Evolutionary conservation across 257 asterid species (phyloP).

Genomic region (Solanum rostratum): DNA sequence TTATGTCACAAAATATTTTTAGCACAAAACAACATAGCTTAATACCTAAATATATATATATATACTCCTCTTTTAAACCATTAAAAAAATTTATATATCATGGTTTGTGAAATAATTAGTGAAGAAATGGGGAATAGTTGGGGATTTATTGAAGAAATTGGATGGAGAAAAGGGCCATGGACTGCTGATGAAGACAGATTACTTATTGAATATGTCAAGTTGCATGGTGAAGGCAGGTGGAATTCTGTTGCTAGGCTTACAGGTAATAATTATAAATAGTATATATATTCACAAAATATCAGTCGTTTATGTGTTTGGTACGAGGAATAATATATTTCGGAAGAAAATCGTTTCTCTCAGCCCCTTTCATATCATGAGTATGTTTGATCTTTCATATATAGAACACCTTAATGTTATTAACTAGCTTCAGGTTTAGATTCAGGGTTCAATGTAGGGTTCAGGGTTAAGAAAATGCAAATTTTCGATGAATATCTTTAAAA

Average conservation of each 20-base stretch:
- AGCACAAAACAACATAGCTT: slow-evolving; percentile 3
- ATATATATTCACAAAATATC: background rate
- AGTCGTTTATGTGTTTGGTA: background rate
- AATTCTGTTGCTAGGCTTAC: slow-evolving; percentile 71
- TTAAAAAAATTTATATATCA: background rate
- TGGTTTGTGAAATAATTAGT: slow-evolving; percentile 36
- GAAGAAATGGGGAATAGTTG: slow-evolving; percentile 26
- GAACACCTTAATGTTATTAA: no score
- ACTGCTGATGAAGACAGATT: slow-evolving; percentile 73
- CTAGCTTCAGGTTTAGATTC: no score
- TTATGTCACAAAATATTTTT: slow-evolving; percentile 42
- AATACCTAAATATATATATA: background rate
- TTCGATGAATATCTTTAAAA: background rate
- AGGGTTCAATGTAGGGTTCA: no score
- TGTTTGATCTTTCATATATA: background rate
- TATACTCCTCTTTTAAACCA: background rate
- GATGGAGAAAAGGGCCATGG: slow-evolving; percentile 96
- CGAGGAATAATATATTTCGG: background rate
- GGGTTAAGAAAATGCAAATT: background rate
- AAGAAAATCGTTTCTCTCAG: background rate
- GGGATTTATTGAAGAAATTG: slow-evolving; percentile 52
- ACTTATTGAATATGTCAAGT: slow-evolving; percentile 62
- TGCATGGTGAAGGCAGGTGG: slow-evolving; percentile 96
- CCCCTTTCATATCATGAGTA: background rate
- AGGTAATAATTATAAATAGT: slow-evolving; percentile 19